Evolutionary conservation across 2,329 filamentous ascomycete genomes (phyloP), one percentile per base, ranked within the genome.

Genomic region (Madurella fahalii): DNA sequence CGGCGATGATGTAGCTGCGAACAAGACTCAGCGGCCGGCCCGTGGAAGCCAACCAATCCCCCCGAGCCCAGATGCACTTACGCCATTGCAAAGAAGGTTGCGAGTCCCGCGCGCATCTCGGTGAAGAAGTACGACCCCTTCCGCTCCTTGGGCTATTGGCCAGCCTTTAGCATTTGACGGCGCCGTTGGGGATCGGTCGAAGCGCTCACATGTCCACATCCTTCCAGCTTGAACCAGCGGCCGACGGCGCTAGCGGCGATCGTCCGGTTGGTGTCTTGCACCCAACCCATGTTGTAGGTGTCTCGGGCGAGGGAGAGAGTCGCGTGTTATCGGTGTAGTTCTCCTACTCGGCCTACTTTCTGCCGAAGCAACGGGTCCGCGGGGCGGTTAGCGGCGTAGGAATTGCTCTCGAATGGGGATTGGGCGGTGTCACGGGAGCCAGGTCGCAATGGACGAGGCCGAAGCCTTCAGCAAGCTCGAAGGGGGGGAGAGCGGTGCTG

Each of bases 51-150:
- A 25, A 48, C 16, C n/a, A 0, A 39, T 17, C 12, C 17, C 13
- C 2, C 9, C 15, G 7, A 56, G 77, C 76, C 51, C 70, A 72
- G 2, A 37, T 12, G n/a, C 18, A 18, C 13, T 65, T 77, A 79
- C 58, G 74, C 73, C 73, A 80, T 78, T 63, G 81, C 81, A 68
- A 89, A 87, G 72, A 91, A 90, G 68, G 88, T 91, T 25, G 89
- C 89, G 39, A 95, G 73, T 46, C 90, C 90, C 56, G 88, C 90
- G 58, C 90, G 86, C 51, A 95, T 77, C 73, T 95, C 90, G 47
- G 90, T 95, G 65, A 89, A 83, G 75, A 95, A 95, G 63, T 80
- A 79, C 32, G 89, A 86, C 18, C 85, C 85, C 67, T 89, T 86
- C 50, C 89, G 83, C 69, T 89, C 85, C 63, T 77, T 81, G 60